A percentile compares a stretch with the other conserved stretches of the same genome.
Evolutionary conservation across 1,284 basidiomycete species (phyloP).

Genomic region (Ceratobasidium papillatum): DNA sequence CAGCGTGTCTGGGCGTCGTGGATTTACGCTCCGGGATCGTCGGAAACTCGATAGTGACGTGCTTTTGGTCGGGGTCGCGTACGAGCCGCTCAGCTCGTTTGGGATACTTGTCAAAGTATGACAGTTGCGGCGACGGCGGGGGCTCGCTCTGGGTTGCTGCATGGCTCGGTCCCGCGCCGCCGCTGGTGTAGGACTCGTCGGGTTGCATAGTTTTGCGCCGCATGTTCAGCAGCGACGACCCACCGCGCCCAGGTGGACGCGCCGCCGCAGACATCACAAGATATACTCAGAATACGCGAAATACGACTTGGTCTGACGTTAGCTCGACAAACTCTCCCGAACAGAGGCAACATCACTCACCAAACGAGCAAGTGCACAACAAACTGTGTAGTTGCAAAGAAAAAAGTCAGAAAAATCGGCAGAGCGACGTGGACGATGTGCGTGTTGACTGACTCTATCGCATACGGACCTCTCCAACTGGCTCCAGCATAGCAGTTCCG

Average conservation of each 20-base stretch:
- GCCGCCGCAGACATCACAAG: background rate
- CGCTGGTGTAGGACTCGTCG: constrained; percentile 9
- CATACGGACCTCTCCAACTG: background rate
- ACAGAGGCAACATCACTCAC: background rate
- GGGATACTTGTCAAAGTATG: constrained; percentile 46
- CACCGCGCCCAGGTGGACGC: background rate
- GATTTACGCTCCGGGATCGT: constrained; percentile 24
- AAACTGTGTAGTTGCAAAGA: background rate
- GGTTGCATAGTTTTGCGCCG: background rate
- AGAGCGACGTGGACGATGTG: background rate
- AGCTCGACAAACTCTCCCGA: background rate
- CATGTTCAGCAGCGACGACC: constrained; percentile 1
- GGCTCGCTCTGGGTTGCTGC: constrained; percentile 3
- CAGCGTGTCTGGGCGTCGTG: constrained; percentile 19
- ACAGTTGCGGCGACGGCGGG: constrained; percentile 42
- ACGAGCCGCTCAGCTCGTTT: constrained; percentile 41
- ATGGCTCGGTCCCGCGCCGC: background rate
- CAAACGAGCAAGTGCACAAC: background rate
- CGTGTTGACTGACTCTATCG: constrained; percentile 10
- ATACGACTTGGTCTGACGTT: background rate
- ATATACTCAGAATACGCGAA: background rate
- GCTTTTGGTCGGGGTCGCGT: constrained; percentile 30
- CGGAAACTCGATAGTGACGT: constrained; percentile 27
- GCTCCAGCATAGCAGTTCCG: constrained; percentile 12
- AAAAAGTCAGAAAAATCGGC: background rate